These are phyloP conservation scores for Citrus maxima DNA, from an alignment of 345 rosid species.

Conservation along the genomic window DNA sequence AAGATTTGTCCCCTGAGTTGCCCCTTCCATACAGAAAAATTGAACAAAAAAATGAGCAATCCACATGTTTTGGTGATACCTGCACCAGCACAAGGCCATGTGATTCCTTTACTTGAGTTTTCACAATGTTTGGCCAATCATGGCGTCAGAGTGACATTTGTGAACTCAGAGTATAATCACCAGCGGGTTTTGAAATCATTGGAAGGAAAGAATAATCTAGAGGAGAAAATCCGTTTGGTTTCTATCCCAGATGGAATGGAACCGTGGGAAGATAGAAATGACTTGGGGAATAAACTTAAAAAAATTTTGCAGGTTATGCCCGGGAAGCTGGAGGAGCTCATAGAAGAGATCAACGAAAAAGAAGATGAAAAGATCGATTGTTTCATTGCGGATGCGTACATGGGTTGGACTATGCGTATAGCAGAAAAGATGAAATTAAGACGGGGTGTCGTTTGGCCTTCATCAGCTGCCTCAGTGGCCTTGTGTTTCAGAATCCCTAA, in stretches of 20 bases:
- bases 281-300: not conserved
- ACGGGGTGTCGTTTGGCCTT: constrained; percentile 33
- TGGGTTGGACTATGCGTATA: constrained; percentile 29
- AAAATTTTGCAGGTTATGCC: not conserved
- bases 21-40: not conserved
- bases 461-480: constrained; percentile 30
- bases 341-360: not conserved
- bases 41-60: not conserved
- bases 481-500: constrained; percentile 23
- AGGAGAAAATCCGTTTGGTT: not conserved
- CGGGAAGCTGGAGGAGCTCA: not conserved
- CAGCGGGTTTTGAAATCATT: constrained; percentile 7
- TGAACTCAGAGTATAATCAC: not conserved
- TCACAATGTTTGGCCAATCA: not conserved
- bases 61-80: constrained; percentile 14
- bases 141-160: constrained; percentile 21
- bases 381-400: constrained; percentile 33
- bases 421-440: constrained; percentile 39
- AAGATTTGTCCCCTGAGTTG: too few relatives aligned
- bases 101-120: not conserved
- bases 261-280: constrained; percentile 8
- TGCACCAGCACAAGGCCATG: constrained; percentile 22
- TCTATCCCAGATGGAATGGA: constrained; percentile 23
- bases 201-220: not conserved
- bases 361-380: constrained; percentile 29